A percentile compares a stretch with the other conserved stretches of the same genome.
These are phyloP conservation scores for Metschnikowia proteae DNA, from an alignment of 805 yeast genomes.

Conservation along the genomic window DNA sequence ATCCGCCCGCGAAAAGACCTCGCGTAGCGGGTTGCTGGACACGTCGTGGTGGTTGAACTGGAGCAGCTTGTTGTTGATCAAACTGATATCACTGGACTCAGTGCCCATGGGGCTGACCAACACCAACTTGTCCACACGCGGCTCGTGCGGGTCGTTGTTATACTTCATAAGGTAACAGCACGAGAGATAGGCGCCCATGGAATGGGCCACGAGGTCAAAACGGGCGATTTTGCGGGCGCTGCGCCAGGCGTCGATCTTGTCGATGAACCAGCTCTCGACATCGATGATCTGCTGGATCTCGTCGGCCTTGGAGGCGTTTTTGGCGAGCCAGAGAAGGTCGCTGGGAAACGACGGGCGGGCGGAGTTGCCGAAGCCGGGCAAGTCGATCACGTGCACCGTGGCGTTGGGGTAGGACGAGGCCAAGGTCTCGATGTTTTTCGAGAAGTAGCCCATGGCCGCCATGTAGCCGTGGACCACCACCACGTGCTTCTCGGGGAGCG, in stretches of 20 bases:
- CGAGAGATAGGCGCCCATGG: slow-evolving; percentile 42
- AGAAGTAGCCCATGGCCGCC: slow-evolving; percentile 43
- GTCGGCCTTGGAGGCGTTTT: slow-evolving; percentile 14
- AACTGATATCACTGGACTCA: slow-evolving; percentile 34
- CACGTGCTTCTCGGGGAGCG: slow-evolving; percentile 17
- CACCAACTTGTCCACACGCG: slow-evolving; percentile 22
- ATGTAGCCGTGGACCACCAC: slow-evolving; percentile 43
- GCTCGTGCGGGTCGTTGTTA: slow-evolving; percentile 17
- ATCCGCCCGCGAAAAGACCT: slow-evolving; percentile 23
- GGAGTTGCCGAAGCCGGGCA: slow-evolving; percentile 44
- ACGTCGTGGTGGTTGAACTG: slow-evolving; percentile 33
- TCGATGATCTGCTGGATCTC: slow-evolving; percentile 31
- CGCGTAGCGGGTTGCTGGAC: slow-evolving; percentile 36
- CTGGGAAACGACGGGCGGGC: slow-evolving; percentile 38
- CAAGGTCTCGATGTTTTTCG: slow-evolving; percentile 35
- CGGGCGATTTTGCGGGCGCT: slow-evolving; percentile 17
- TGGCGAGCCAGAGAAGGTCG: slow-evolving; percentile 22
- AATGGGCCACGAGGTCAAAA: slow-evolving; percentile 37
- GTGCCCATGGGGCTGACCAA: slow-evolving; percentile 45
- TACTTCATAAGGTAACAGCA: slow-evolving; percentile 41
- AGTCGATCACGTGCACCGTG: slow-evolving; percentile 37
- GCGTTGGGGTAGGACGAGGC: slow-evolving; percentile 29
- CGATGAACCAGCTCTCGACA: slow-evolving; percentile 41
- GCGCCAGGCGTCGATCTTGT: slow-evolving; percentile 38
- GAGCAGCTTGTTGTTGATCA: slow-evolving; percentile 28